Percentiles rank a stretch among this genome's conserved stretches.
These are phyloP conservation scores for Fusarium verrucosum DNA, from an alignment of 2,329 filamentous ascomycete genomes.

Conservation along the genomic window DNA sequence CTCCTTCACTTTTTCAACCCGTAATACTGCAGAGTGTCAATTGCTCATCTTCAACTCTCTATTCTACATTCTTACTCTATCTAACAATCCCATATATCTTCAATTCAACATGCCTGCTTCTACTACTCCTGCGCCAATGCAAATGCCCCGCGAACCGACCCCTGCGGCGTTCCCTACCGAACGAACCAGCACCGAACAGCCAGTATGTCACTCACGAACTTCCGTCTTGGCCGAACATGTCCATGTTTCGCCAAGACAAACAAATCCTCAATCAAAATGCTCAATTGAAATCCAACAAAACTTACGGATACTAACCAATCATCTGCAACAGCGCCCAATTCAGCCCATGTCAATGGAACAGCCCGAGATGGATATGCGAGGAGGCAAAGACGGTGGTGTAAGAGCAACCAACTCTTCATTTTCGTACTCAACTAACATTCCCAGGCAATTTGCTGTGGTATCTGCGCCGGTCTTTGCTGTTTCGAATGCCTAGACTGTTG, in stretches of 20 bases:
- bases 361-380: slow-evolving; percentile 45
- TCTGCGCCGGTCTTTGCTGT: slow-evolving; percentile 53
- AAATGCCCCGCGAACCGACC: slow-evolving; percentile 49
- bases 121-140: slow-evolving; percentile 23
- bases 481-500: slow-evolving; percentile 51
- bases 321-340: slow-evolving; percentile 42
- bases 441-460: slow-evolving; percentile 53
- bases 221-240: slow-evolving; percentile 4
- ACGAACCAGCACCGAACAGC: slow-evolving; percentile 48
- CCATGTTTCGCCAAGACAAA: not conserved
- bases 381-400: slow-evolving; percentile 52
- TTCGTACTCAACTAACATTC: not conserved
- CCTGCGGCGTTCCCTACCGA: slow-evolving; percentile 43
- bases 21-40: not conserved
- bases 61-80: not conserved
- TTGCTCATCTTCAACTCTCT: not conserved
- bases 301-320: slow-evolving; percentile 8
- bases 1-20: slow-evolving; percentile 4
- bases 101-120: slow-evolving; percentile 32
- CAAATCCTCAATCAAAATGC: not conserved
- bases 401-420: slow-evolving; percentile 9
- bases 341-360: slow-evolving; percentile 49
- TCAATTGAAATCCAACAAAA: not conserved
- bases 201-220: slow-evolving; percentile 43
- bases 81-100: not conserved